Evolutionary conservation across 768 basidiomycete species (phyloP), one percentile per base, ranked within the genome.

Genomic region (Clitopilus hobsonii): DNA sequence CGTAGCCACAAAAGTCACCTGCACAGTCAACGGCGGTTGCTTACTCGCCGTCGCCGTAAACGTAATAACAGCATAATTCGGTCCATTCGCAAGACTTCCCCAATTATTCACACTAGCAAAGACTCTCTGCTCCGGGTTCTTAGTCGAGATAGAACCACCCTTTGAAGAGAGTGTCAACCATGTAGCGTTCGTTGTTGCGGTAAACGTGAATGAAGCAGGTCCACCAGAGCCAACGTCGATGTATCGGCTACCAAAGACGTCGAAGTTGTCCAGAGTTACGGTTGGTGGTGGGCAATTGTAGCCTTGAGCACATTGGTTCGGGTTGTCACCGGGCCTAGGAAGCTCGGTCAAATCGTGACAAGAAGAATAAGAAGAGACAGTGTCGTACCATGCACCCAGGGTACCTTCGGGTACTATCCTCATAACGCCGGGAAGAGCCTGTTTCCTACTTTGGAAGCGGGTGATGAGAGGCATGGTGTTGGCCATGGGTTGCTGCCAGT

Each of bases 401-500:
- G 76, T 81, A 10, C 82, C 80, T 73, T 89, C 86, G 1, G 81
- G 77, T 2, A 75, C 76, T 52, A 86, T 77, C 36, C 86, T 69
- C 82, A 89, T 85, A 2, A 78, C 75, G n/a, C 86, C 84, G 25
- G 83, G 68, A 1, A 85, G 66, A 0, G 78, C 81, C 54, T 81
- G 76, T 63, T 85, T 86, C 56, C 74, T 78, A 11, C 73, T 65
- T 56, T 83, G 79, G 23, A 83, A 78, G 45, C 78, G 70, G 48
- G 75, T 78, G 45, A 83, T 67, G 28, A 66, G 63, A 4, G 81
- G 82, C 80, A 83, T 82, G 23, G 49, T 29, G 65, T 88, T 81
- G 13, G 77, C 73, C 79, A 82, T 82, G 3, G 86, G 85, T 61
- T 85, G 84, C 57, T 89, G 86, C 83, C 86, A 87, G 66, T 88